Evolutionary conservation across 2,329 filamentous ascomycete species (phyloP).

Genomic region (Pseudopyricularia cyperi): DNA sequence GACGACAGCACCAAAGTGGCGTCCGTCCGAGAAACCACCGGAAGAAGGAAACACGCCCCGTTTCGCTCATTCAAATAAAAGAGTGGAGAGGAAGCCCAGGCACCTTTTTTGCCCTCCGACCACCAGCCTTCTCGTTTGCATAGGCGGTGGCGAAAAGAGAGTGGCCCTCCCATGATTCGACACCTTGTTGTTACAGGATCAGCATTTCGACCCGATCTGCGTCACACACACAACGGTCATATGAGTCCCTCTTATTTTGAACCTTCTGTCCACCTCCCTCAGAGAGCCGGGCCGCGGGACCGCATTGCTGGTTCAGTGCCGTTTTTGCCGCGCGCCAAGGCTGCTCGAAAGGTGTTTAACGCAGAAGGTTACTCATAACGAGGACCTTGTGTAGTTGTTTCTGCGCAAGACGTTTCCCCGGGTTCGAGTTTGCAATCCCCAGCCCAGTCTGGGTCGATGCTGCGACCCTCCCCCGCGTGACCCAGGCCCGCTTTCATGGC

Average conservation of each 20-base stretch:
- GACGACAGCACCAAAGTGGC: background rate
- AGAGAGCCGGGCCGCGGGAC: background rate
- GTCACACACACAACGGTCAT: background rate
- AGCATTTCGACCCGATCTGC: background rate
- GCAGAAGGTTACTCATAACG: background rate
- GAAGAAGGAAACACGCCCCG: background rate
- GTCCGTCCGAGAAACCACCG: background rate
- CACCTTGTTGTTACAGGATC: background rate
- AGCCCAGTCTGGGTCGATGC: constrained; percentile 35
- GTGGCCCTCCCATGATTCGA: background rate
- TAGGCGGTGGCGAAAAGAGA: background rate
- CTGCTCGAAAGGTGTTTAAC: no score
- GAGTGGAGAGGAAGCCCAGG: background rate
- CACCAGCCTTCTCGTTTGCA: background rate
- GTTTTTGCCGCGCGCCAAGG: background rate
- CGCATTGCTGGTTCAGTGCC: constrained; percentile 1
- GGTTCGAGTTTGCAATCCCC: background rate
- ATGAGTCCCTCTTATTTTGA: background rate
- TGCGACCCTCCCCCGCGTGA: constrained; percentile 29
- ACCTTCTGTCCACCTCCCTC: background rate
- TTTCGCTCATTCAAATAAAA: background rate
- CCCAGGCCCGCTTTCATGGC: constrained; percentile 7
- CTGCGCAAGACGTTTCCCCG: no score
- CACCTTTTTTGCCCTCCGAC: background rate
- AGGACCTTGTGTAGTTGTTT: background rate